phyloP scores from a whole-genome alignment of 352 stramenopile species.

The Globisporangium polare region DNA sequence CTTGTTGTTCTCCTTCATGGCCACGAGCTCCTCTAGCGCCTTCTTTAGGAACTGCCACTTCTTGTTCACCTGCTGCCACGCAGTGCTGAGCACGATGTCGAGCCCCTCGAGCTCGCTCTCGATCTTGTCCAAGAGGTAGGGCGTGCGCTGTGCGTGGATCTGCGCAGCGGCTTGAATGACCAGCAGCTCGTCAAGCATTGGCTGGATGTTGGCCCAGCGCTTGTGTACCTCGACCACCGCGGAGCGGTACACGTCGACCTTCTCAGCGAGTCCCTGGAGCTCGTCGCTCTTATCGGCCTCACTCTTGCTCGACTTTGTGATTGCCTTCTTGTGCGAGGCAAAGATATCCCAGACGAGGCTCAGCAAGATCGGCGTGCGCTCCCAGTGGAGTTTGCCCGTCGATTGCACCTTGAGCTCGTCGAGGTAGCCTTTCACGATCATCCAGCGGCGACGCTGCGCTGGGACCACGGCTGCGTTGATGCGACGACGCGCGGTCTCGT shows the following conservation, averaged over 20 bases:
- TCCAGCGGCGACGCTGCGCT: constrained; percentile 56
- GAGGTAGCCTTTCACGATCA: constrained; percentile 50
- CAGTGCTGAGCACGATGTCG: constrained; percentile 54
- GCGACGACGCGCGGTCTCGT: constrained; percentile 43
- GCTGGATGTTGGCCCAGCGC: constrained; percentile 69
- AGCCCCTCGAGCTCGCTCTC: constrained; percentile 51
- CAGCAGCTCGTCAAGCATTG: constrained; percentile 54
- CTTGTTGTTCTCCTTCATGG: constrained; percentile 57
- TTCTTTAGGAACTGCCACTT: constrained; percentile 51
- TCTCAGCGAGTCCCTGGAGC: constrained; percentile 29
- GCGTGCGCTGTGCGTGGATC: constrained; percentile 57
- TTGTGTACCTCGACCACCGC: constrained; percentile 54
- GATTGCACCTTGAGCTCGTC: constrained; percentile 47
- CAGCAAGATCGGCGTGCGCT: constrained; percentile 54
- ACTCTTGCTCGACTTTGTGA: neutral
- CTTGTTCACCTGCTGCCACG: constrained; percentile 51
- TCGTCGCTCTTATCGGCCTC: constrained; percentile 28
- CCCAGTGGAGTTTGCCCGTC: constrained; percentile 55
- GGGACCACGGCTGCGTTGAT: constrained; percentile 64
- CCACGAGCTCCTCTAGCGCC: constrained; percentile 49
- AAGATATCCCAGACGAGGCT: constrained; percentile 79
- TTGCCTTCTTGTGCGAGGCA: constrained; percentile 24
- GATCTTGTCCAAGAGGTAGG: constrained; percentile 39
- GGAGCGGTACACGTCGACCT: constrained; percentile 37
- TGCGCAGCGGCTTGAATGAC: constrained; percentile 40